Evolutionary conservation across 768 basidiomycete genomes (phyloP).

Genomic region (Pholiota molesta): DNA sequence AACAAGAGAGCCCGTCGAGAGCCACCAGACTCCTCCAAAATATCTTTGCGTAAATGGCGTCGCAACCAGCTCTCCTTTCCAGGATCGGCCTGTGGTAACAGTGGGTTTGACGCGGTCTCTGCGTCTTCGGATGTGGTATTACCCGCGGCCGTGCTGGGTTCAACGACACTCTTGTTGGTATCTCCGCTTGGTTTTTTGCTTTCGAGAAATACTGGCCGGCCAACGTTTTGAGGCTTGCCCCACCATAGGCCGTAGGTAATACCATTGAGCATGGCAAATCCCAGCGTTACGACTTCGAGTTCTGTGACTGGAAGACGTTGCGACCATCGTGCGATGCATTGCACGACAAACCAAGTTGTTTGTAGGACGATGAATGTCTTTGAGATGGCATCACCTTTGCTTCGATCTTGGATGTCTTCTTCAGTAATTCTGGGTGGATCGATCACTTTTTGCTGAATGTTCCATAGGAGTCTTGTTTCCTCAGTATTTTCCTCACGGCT

Average conservation of each 20-base stretch:
- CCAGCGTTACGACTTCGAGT: conserved; percentile 38
- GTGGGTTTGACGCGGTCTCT: too few species aligned
- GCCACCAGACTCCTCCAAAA: too few species aligned
- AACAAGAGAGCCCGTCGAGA: too few species aligned
- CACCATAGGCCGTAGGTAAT: conserved; percentile 38
- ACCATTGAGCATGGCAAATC: conserved; percentile 32
- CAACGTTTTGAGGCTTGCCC: conserved; percentile 40
- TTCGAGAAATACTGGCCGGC: neutral
- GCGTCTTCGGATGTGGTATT: too few species aligned
- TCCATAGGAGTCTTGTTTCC: conserved; percentile 9
- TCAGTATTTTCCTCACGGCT: neutral
- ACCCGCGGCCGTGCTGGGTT: too few species aligned
- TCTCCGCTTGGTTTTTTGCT: neutral
- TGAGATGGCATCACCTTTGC: conserved; percentile 35
- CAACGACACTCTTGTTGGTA: neutral
- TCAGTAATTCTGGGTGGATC: conserved; percentile 20
- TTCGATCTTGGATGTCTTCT: conserved; percentile 24
- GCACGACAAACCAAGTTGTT: conserved; percentile 35
- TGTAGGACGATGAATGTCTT: conserved; percentile 37
- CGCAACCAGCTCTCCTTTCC: too few species aligned
- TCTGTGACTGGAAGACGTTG: conserved; percentile 31
- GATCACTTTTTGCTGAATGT: conserved; percentile 16
- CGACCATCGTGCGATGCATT: conserved; percentile 27
- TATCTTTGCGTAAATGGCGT: neutral
- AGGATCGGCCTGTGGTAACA: too few species aligned